Evolutionary conservation across 2,329 filamentous ascomycete genomes (phyloP), one percentile per base, ranked within the genome.

Genomic region (Penicillium sp.): DNA sequence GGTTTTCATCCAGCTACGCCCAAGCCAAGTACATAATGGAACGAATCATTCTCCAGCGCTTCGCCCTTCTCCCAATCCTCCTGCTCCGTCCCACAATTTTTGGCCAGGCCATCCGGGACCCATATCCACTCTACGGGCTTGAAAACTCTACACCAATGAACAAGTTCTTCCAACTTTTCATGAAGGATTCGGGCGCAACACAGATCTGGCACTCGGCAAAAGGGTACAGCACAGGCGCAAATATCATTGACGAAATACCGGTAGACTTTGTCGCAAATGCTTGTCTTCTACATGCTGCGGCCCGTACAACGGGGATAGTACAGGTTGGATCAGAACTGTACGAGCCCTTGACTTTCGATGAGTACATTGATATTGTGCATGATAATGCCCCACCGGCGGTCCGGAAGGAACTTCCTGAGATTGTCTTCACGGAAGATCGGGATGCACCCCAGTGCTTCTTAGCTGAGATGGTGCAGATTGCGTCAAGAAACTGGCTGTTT

Each of bases 191-290:
- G 0, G 66, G 66, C 4, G 50, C 53, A 4, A 67, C 66, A 3
- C 70, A 72, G 44, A 52, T 69, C 13, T 72, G 70, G 70, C 68
- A 71, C 44, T 64, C 69, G 0, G 61, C 70, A 3, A 52, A 66
- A 27, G 70, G 70, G 1, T 68, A 68, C 33, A 60, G 60, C 5
- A 67, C 60, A 9, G 70, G 68, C 3, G 60, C 63, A 21, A 72
- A 72, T 35, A 66, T 70, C 31, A 52, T 72, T 9, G 70, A 72
- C 33, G 70, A 72, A 53, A 67, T 72, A 2, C 70, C 70, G 0
- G 70, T 72, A 3, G 70, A 72, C 41, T 68, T 72, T 29, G 70
- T 72, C 16, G 69, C 70, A 27, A 72, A 71, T 46, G 65, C 67
- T 1, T 70, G 68, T 58, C 61, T 72, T 14, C 39, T 72, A 9